Evolutionary conservation across 2,329 filamentous ascomycete genomes (phyloP), one percentile per base, ranked within the genome.

Genomic region (Cladosporium sp.): DNA sequence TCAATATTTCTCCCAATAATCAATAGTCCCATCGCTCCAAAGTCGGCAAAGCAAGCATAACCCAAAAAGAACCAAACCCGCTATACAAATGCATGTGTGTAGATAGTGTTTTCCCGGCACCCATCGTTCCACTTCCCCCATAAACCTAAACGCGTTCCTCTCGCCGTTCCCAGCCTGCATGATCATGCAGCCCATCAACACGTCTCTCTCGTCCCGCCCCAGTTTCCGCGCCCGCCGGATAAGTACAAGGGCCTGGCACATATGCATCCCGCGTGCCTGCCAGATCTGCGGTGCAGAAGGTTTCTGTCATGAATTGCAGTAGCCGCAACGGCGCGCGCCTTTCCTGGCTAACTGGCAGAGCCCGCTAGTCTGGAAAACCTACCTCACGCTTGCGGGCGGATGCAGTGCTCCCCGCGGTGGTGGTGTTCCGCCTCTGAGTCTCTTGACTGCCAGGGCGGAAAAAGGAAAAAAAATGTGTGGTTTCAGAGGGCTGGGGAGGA

Each of bases 261-360:
- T 12, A 36, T 36, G 34, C n/a, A 12, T 21, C 30, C 30, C 30
- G 10, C 10, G 41, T 24, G 8, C 38, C 15, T n/a, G 41, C 15
- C 34, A 63, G 60, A 63, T 63, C 60, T 63, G 47, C 60, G 47
- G 49, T 44, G 60, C 60, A 63, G 60, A 44, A 63, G 49, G 59
- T 62, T 62, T 34, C 28, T 41, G 24, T 41, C 36, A 41, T 18
- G 36, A 41, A 41, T 41, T 41, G 36, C 36, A 41, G 36, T 41
- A 26, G 60, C 8, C 47, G 49, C 34, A 44, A 55, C 60, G 49
- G 60, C 60, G 49, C 60, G 34, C n/a, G 14, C 14, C 36, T 41
- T 15, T 47, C n/a, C 30, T 54, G 32, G 41, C 41, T 30, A n/a
- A 10, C 15, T 34, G 55, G 21, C 24, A 58, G 55, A 58, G 30